A percentile compares a stretch with the other conserved stretches of the same genome.
phyloP scores from a whole-genome alignment of 768 basidiomycete genomes.

The Boletus fagicola region DNA sequence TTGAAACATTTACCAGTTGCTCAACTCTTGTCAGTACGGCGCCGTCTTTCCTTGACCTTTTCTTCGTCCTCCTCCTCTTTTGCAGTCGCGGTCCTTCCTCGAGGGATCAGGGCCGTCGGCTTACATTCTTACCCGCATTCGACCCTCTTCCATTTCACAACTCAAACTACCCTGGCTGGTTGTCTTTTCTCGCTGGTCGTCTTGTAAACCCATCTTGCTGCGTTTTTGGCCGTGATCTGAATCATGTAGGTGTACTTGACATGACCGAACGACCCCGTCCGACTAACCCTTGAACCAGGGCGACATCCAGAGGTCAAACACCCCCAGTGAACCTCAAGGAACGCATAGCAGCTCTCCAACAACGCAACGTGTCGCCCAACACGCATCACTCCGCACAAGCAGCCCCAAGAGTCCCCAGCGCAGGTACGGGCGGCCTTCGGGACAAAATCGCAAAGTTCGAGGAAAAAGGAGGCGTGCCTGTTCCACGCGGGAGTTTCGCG shows the following conservation, averaged over 20 bases:
- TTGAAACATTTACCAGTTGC: not conserved
- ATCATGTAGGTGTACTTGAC: constrained; percentile 23
- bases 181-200: constrained; percentile 22
- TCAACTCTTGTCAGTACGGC: not conserved
- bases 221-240: constrained; percentile 2
- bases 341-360: constrained; percentile 79
- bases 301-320: constrained; percentile 26
- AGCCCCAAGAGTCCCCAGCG: constrained; percentile 29
- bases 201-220: constrained; percentile 9
- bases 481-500: constrained; percentile 73
- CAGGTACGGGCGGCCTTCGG: constrained; percentile 38
- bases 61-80: not conserved
- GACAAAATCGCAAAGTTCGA: constrained; percentile 84
- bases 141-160: constrained; percentile 9
- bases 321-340: constrained; percentile 64
- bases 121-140: constrained; percentile 11
- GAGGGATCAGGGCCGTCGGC: constrained; percentile 13
- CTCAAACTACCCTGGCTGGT: constrained; percentile 22
- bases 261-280: not conserved
- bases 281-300: constrained; percentile 27
- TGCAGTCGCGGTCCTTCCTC: constrained; percentile 1
- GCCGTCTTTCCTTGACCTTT: constrained; percentile 1
- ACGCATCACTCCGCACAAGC: constrained; percentile 36
- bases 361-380: constrained; percentile 38
- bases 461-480: constrained; percentile 70